These are phyloP conservation scores for Talaromyces thailandensis DNA, from an alignment of 495 filamentous ascomycete species.

Conservation along the genomic window DNA sequence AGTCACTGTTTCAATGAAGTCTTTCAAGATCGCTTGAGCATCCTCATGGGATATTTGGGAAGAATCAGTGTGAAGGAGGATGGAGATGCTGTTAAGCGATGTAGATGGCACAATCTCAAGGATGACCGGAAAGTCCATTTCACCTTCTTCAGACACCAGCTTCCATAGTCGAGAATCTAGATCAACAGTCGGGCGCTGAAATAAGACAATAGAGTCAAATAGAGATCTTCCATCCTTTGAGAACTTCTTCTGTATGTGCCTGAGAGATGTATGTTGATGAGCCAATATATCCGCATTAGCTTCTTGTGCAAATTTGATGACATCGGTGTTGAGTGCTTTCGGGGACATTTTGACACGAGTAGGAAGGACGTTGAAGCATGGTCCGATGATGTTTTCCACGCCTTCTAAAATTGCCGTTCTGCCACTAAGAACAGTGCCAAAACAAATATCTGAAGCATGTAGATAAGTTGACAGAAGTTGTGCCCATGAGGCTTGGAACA, in stretches of 20 bases:
- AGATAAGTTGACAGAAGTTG: slow-evolving; percentile 44
- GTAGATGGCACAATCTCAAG: slow-evolving; percentile 55
- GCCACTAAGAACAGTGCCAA: slow-evolving; percentile 72
- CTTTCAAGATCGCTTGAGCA: slow-evolving; percentile 29
- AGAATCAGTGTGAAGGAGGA: slow-evolving; percentile 20
- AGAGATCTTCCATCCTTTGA: slow-evolving; percentile 28
- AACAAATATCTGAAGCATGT: slow-evolving; percentile 58
- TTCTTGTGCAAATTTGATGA: slow-evolving; percentile 43
- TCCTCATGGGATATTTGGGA: slow-evolving; percentile 30
- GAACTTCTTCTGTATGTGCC: slow-evolving; percentile 46
- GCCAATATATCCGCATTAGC: slow-evolving; percentile 47
- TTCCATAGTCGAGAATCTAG: slow-evolving; percentile 57
- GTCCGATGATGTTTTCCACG: slow-evolving; percentile 61
- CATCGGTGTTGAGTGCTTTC: slow-evolving; percentile 34
- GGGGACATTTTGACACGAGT: slow-evolving; percentile 45
- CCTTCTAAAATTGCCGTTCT: slow-evolving; percentile 53
- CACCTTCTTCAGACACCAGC: slow-evolving; percentile 54
- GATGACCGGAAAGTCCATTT: slow-evolving; percentile 70
- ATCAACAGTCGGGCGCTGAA: slow-evolving; percentile 46
- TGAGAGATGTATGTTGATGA: slow-evolving; percentile 61
- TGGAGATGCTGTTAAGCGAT: slow-evolving; percentile 24
- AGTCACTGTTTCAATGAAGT: slow-evolving; percentile 40
- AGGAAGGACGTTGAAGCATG: slow-evolving; percentile 80
- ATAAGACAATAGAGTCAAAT: slow-evolving; percentile 69
- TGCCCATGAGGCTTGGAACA: slow-evolving; percentile 64